These are phyloP conservation scores for Botrytis tulipae DNA, from an alignment of 2,329 filamentous ascomycete genomes.

Conservation along the genomic window DNA sequence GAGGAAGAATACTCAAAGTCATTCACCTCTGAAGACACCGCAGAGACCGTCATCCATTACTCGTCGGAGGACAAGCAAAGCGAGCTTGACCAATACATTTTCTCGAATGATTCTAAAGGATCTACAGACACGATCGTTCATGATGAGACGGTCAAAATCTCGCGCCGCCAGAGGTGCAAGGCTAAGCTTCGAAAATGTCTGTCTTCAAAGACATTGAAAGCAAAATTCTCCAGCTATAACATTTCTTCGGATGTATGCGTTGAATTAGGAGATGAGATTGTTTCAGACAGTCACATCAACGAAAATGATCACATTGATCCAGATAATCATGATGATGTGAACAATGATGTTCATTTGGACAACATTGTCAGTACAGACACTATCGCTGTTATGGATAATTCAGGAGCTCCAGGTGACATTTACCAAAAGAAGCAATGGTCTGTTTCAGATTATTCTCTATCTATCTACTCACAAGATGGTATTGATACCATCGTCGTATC, in stretches of 20 bases:
- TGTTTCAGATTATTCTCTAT: not conserved
- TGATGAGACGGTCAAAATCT: not conserved
- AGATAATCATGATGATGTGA: not conserved
- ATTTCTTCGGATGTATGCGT: not conserved
- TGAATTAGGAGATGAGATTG: not conserved
- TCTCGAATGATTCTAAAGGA: not conserved
- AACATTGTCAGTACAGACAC: not conserved
- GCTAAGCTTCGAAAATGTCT: not conserved
- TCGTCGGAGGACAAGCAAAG: not conserved
- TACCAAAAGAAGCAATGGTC: not conserved
- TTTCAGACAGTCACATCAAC: not conserved
- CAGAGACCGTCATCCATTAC: not conserved
- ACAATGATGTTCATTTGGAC: not conserved
- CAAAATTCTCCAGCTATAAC: not conserved
- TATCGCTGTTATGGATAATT: not conserved
- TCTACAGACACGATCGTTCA: not conserved
- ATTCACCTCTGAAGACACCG: not conserved
- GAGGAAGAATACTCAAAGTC: not conserved
- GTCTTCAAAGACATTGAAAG: slow-evolving; percentile 3
- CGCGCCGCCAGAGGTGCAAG: not conserved
- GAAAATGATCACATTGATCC: not conserved
- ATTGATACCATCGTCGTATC: not conserved
- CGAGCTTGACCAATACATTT: not conserved
- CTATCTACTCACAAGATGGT: slow-evolving; percentile 6
- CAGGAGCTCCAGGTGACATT: not conserved